A percentile compares a stretch with the other conserved stretches of the same genome.
These are phyloP conservation scores for Melastoma malabathricum DNA, from an alignment of 345 rosid species.

Conservation along the genomic window DNA sequence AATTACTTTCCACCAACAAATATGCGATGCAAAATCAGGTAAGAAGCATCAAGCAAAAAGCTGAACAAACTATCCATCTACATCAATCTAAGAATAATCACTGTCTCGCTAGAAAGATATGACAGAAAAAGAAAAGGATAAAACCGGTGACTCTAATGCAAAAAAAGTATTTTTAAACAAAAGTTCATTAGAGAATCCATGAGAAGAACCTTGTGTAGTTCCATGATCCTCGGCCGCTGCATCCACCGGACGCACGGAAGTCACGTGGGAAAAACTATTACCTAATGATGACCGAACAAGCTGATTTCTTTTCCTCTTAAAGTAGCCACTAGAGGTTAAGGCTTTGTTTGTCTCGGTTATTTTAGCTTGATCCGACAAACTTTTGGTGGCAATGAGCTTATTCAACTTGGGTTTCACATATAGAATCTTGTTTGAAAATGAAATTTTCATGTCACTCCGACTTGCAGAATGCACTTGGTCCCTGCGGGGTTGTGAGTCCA, in stretches of 20 bases:
- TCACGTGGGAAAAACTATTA: slow-evolving; percentile 18
- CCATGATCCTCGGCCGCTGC: slow-evolving; percentile 21
- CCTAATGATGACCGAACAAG: slow-evolving; percentile 55
- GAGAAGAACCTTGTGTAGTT: slow-evolving; percentile 22
- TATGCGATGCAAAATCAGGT: too few relatives aligned
- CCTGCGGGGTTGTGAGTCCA: slow-evolving; percentile 12
- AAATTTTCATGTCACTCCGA: slow-evolving; percentile 24
- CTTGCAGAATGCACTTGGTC: slow-evolving; percentile 26
- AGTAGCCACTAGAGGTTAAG: slow-evolving; percentile 48
- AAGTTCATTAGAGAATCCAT: slow-evolving; percentile 21
- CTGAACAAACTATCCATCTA: too few relatives aligned
- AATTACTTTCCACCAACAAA: too few relatives aligned
- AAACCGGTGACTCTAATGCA: too few relatives aligned
- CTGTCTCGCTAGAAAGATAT: neutral
- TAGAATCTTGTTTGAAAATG: slow-evolving; percentile 29
- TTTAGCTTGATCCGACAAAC: slow-evolving; percentile 13
- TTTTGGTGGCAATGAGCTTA: slow-evolving; percentile 72
- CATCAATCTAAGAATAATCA: too few relatives aligned
- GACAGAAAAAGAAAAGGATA: neutral
- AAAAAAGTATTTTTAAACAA: too few relatives aligned
- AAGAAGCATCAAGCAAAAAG: too few relatives aligned
- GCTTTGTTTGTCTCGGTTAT: slow-evolving; percentile 23
- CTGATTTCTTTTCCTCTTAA: slow-evolving; percentile 76
- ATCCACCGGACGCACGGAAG: slow-evolving; percentile 18
- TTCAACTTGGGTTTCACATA: slow-evolving; percentile 72